These are phyloP conservation scores for Aspergillus spinulosporus DNA, from an alignment of 2,329 filamentous ascomycete species.

Conservation along the genomic window DNA sequence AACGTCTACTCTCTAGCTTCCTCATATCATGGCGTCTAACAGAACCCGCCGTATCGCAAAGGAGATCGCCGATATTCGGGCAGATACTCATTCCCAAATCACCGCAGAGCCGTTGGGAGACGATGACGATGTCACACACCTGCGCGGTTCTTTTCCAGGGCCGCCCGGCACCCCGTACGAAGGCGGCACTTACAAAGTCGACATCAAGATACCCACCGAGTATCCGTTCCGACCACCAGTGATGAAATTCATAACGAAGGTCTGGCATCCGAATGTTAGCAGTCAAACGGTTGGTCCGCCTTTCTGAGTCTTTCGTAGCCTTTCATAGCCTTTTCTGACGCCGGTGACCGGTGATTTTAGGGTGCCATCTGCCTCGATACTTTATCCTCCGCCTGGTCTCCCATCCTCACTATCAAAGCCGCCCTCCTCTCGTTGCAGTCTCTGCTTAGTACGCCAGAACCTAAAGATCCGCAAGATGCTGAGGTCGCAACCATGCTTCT, in stretches of 20 bases:
- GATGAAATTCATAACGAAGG: conserved; percentile 89
- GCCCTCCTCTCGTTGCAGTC: conserved; percentile 91
- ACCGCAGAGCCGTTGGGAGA: conserved; percentile 63
- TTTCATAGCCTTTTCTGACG: neutral
- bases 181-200: conserved; percentile 76
- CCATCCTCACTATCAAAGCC: conserved; percentile 93
- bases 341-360: conserved; percentile 47
- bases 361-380: conserved; percentile 97
- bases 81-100: conserved; percentile 75
- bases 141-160: conserved; percentile 79
- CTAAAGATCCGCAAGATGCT: conserved; percentile 94
- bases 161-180: conserved; percentile 94
- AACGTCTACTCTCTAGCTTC: neutral
- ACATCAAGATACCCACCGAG: conserved; percentile 81
- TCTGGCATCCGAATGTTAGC: conserved; percentile 98
- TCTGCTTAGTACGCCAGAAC: conserved; percentile 88
- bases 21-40: conserved; percentile 55
- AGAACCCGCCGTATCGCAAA: conserved; percentile 56
- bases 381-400: conserved; percentile 85
- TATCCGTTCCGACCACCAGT: conserved; percentile 91
- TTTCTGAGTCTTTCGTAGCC: neutral
- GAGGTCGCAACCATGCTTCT: conserved; percentile 92
- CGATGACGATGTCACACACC: conserved; percentile 72
- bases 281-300: conserved; percentile 73
- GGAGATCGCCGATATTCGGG: conserved; percentile 51